Evolutionary conservation across 441 rosid species (phyloP), one percentile per base, ranked within the genome.

Genomic region (Eutrema salsugineum): DNA sequence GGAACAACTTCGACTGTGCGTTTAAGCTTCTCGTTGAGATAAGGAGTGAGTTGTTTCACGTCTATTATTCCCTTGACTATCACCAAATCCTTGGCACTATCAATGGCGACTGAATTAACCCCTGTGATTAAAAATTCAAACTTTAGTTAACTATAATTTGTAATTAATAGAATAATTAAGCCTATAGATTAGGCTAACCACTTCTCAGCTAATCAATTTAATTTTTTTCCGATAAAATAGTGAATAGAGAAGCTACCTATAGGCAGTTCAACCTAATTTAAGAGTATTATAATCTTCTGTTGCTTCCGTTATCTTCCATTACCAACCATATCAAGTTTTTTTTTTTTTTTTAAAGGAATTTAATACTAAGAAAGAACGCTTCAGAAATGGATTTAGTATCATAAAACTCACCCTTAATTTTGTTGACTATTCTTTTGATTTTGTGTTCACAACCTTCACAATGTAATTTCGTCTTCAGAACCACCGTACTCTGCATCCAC

Each of bases 401-500:
- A 38, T 33, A 32, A 32, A 28, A 35, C 66, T 75, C 7, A 94
- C 99, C 99, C 46, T 85, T 49, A 60, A 63, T 66, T 46, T 83
- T 94, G 42, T 1, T 11, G 60, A 92, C 86, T 16, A 84, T 83
- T 75, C 53, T 92, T 66, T 71, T 55, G 36, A 90, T 88, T 44
- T 94, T 92, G 11, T 76, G 60, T 49, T 87, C 78, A 75, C 99
- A 94, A 27, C 91, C 91, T 5, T 89, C 93, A 35, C 99, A 94
- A 73, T 94, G 99, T 4, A 88, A 70, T 66, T 82, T 79, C 16
- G 88, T 85, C 81, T 90, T 90, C 72, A 94, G 59, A 50, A 83
- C 91, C 70, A 84, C 96, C 11, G 91, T 83, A 53, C 82, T 85
- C 99, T 94, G 95, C 20, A 77, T 30, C 71, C 71, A 63, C 39